A percentile compares a stretch with the other conserved stretches of the same genome.
These are phyloP conservation scores for Ceratocystis cacaofunesta DNA, from an alignment of 2,329 filamentous ascomycete species.

Conservation along the genomic window DNA sequence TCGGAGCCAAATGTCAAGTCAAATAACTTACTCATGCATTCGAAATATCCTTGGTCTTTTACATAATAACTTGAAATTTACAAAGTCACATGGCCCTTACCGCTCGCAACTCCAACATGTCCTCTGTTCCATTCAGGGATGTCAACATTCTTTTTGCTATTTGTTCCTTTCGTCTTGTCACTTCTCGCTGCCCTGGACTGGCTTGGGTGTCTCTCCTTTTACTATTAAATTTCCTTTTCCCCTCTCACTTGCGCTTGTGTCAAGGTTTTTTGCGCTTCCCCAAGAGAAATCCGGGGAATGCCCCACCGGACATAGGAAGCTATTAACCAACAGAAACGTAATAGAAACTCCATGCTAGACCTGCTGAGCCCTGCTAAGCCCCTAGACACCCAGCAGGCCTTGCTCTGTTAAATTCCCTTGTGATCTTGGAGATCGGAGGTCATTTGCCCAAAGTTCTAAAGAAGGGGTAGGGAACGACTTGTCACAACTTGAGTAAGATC, in stretches of 20 bases:
- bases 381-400: neutral
- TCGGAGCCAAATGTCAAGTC: too few species aligned
- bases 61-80: neutral
- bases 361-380: neutral
- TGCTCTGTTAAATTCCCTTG: neutral
- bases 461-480: too few species aligned
- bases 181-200: too few species aligned
- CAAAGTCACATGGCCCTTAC: neutral
- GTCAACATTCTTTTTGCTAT: neutral
- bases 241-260: neutral
- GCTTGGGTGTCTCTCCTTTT: neutral
- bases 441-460: too few species aligned
- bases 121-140: neutral
- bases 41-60: neutral
- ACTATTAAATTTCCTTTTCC: neutral
- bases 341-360: conserved; percentile 2
- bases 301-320: conserved; percentile 7
- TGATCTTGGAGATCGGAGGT: too few species aligned
- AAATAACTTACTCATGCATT: neutral
- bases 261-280: neutral
- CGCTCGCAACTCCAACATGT: neutral
- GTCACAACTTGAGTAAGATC: too few species aligned
- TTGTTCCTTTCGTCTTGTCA: neutral
- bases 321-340: conserved; percentile 15
- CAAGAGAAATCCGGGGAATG: conserved; percentile 12